phyloP scores from a whole-genome alignment of 345 rosid genomes.

The Conringia planisiliqua region DNA sequence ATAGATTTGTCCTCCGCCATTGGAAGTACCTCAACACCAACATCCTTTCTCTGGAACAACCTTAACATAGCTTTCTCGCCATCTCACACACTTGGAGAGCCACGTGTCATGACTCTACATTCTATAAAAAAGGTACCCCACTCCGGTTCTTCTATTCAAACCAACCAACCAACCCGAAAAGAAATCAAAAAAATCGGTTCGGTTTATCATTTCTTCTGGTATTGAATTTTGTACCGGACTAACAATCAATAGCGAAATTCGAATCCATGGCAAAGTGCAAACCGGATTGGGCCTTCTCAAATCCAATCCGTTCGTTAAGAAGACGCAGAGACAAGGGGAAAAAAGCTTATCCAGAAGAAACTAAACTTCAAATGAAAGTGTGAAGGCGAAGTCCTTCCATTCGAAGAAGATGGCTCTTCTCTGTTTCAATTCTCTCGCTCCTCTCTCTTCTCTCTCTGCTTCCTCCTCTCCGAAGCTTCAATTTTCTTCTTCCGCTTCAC shows the following conservation, averaged over 20 bases:
- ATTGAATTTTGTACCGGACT: background rate
- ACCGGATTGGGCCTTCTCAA: constrained; percentile 11
- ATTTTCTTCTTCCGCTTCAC: constrained; percentile 18
- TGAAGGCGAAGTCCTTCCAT: constrained; percentile 13
- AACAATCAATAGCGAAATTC: background rate
- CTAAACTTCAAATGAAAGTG: constrained; percentile 9
- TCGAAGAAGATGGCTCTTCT: constrained; percentile 37
- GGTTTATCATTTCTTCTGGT: background rate
- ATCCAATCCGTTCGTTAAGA: constrained; percentile 27
- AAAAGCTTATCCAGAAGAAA: constrained; percentile 35
- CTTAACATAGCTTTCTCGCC: constrained; percentile 28
- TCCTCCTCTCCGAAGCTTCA: background rate
- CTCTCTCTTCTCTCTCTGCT: constrained; percentile 15
- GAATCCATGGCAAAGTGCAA: background rate
- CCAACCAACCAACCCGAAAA: background rate
- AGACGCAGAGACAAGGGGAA: background rate
- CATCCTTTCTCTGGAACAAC: constrained; percentile 24
- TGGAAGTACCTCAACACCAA: constrained; percentile 18
- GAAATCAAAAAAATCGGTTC: background rate
- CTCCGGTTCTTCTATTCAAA: background rate
- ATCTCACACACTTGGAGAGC: background rate
- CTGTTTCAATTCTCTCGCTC: constrained; percentile 33
- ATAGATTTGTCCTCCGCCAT: constrained; percentile 28
- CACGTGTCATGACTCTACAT: constrained; percentile 10
- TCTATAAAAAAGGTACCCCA: background rate